Conservation (phyloP, 495 filamentous ascomycete species). For the Podospora pseudoanserina region DNA sequence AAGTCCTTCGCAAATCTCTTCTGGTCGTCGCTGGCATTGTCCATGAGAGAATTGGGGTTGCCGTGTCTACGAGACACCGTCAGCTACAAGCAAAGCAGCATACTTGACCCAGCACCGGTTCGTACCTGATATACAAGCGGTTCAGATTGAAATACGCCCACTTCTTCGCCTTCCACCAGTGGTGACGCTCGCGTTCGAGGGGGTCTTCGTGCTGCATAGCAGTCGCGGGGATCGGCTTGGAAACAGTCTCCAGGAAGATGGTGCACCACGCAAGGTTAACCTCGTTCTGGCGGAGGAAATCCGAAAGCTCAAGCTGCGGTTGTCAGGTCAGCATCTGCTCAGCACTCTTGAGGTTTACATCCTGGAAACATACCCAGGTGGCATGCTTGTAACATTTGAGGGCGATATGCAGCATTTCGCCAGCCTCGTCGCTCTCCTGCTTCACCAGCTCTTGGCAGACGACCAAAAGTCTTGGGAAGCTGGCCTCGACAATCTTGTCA, state of each 20-base stretch:
- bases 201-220: constrained; percentile 72
- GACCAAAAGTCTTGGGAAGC: constrained; percentile 83
- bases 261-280: constrained; percentile 92
- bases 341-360: neutral
- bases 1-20: constrained; percentile 85
- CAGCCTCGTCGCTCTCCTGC: constrained; percentile 87
- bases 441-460: constrained; percentile 86
- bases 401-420: constrained; percentile 91
- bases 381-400: constrained; percentile 97
- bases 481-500: constrained; percentile 86
- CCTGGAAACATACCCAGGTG: constrained; percentile 70
- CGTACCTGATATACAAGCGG: constrained; percentile 85
- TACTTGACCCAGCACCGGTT: constrained; percentile 6
- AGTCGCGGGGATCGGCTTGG: constrained; percentile 73
- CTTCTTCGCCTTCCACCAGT: constrained; percentile 99
- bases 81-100: too few species aligned
- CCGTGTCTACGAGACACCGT: constrained; percentile 63
- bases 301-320: constrained; percentile 78
- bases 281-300: constrained; percentile 69
- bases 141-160: constrained; percentile 98
- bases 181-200: constrained; percentile 83
- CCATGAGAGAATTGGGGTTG: constrained; percentile 64
- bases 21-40: constrained; percentile 62
- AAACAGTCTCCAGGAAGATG: constrained; percentile 83
- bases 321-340: neutral